phyloP scores from a whole-genome alignment of 2,329 filamentous ascomycete genomes.

The Purpureocillium lavendulum region DNA sequence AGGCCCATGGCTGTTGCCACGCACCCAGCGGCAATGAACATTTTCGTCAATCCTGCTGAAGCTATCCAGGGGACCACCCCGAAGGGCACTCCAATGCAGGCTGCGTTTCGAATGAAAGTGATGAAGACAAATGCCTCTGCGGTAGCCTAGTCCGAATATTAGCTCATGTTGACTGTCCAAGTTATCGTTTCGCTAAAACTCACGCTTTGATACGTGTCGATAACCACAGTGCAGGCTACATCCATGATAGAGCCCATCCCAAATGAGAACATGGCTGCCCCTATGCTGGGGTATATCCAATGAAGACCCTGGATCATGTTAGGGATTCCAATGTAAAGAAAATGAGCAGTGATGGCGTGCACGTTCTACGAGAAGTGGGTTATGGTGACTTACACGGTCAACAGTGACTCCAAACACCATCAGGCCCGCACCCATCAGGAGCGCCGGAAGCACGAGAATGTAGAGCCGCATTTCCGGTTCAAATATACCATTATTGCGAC shows the following conservation, averaged over 20 bases:
- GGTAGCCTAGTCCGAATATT: background rate
- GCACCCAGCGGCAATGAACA: too few relatives aligned
- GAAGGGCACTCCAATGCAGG: too few relatives aligned
- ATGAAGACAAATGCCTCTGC: background rate
- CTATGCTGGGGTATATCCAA: slow-evolving; percentile 30
- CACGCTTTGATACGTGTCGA: slow-evolving; percentile 22
- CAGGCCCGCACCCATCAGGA: slow-evolving; percentile 25
- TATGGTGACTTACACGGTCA: slow-evolving; percentile 17
- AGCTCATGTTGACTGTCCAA: background rate
- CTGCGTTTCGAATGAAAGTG: background rate
- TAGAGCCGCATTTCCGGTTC: slow-evolving; percentile 37
- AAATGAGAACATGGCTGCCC: slow-evolving; percentile 26
- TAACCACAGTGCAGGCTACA: slow-evolving; percentile 23
- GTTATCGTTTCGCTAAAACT: slow-evolving; percentile 1
- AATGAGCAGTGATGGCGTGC: background rate
- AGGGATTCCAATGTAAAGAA: background rate
- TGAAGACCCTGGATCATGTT: slow-evolving; percentile 26
- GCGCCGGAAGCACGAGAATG: slow-evolving; percentile 15
- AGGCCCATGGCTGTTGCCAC: too few relatives aligned
- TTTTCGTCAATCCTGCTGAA: too few relatives aligned
- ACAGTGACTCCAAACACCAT: slow-evolving; percentile 30
- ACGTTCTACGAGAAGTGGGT: background rate
- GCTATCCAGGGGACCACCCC: too few relatives aligned
- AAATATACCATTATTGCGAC: slow-evolving; percentile 29
- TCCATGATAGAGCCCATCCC: slow-evolving; percentile 29